Evolutionary conservation across 148 eudicot species (phyloP), one percentile per base, ranked within the genome.

Genomic region (Dianthus caryophyllus): DNA sequence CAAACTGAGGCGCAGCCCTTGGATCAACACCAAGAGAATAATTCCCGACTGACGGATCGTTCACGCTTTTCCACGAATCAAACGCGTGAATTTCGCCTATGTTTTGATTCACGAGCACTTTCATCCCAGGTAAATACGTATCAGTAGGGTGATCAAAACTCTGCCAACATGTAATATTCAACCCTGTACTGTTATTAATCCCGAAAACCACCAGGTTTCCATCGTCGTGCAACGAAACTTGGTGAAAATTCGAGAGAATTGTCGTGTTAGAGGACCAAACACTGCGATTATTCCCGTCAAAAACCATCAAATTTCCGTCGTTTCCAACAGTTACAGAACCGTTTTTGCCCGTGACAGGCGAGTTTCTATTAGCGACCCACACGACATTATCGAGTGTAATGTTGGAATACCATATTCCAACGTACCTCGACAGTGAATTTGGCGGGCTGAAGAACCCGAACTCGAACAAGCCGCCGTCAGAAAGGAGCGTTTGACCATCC

Each of bases 331-430:
- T 72, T 5, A 87, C 7, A 61, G 47, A 61, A 51, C 90, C 93
- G 11, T 52, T 52, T 9, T 31, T 25, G 30, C 64, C 71, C 1
- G 41, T 49, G 39, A 90, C 60, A 11, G 93, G 93, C 2, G 46
- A 66, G 3, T 85, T 80, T 76, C 93, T 78, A 16, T 90, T 87
- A 33, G 93, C 93, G 11, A 91, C 86, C 97, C 97, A 91, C 1
- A 85, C 68, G 0, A 76, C 72, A 33, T 80, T 64, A 62, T 76
- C 55, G 15, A 22, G 38, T 2, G 83, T 65, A 36, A 81, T 46
- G 41, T 62, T 62, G 9, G 69, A 11, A 75, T 80, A 82, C 88
- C 86, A 83, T 4, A 91, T 80, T 64, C 90, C 97, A 1, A 89
- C 83, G 58, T 87, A 91, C 50, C 88, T 76, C n/a, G 43, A 57